Evolutionary conservation across 768 basidiomycete species (phyloP).

Genomic region (Cystobasidium ongulense): DNA sequence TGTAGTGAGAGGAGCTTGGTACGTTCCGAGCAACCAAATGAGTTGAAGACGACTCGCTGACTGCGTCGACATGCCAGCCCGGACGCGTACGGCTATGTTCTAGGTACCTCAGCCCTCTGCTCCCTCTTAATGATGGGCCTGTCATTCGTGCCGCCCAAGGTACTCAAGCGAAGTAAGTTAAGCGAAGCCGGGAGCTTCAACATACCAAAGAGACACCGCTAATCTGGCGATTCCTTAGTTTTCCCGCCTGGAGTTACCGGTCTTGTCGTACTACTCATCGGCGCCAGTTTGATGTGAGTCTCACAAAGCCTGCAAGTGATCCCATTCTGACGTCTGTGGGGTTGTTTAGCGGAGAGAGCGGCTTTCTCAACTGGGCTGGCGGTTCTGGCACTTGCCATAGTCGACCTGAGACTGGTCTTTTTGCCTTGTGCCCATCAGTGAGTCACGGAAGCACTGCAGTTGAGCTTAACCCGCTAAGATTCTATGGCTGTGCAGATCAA

Average conservation of each 20-base stretch:
- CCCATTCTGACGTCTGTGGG: neutral
- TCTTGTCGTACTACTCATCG: constrained; percentile 70
- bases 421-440: constrained; percentile 59
- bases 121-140: constrained; percentile 35
- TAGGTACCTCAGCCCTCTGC: constrained; percentile 50
- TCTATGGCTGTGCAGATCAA: constrained; percentile 45
- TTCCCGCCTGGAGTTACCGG: constrained; percentile 80
- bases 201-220: neutral
- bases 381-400: constrained; percentile 63
- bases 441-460: neutral
- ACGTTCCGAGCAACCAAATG: neutral
- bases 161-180: constrained; percentile 50
- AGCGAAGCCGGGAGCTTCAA: neutral
- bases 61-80: constrained; percentile 51
- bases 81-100: constrained; percentile 68
- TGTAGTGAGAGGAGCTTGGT: constrained; percentile 46
- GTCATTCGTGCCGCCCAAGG: constrained; percentile 42
- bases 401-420: constrained; percentile 60
- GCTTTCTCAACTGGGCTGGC: constrained; percentile 74
- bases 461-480: neutral
- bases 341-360: constrained; percentile 52
- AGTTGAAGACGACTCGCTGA: neutral
- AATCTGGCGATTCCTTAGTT: constrained; percentile 41
- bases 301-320: neutral
- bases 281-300: constrained; percentile 57